A percentile compares a stretch with the other conserved stretches of the same genome.
phyloP scores from a whole-genome alignment of 805 yeast species.

The Candida boleticola region DNA sequence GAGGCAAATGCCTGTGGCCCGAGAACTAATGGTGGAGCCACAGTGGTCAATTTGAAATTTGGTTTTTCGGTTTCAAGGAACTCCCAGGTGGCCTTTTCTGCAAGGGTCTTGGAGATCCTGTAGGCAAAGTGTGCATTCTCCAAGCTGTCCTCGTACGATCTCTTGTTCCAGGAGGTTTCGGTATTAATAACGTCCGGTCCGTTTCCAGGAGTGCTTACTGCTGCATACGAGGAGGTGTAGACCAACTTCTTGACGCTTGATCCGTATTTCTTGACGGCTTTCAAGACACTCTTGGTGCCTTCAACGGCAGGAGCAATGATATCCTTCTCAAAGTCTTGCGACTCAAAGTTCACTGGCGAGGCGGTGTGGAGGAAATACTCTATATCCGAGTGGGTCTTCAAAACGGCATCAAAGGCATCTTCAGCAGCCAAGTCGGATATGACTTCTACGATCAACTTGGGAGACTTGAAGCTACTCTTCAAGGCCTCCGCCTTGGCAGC shows the following conservation, averaged over 20 bases:
- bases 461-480: conserved; percentile 23
- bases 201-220: conserved; percentile 32
- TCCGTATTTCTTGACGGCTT: conserved; percentile 43
- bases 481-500: conserved; percentile 37
- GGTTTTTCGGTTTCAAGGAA: conserved; percentile 35
- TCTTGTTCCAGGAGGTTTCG: conserved; percentile 53
- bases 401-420: conserved; percentile 44
- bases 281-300: conserved; percentile 53
- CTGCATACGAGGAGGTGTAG: conserved; percentile 53
- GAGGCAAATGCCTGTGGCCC: conserved; percentile 39
- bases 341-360: conserved; percentile 51
- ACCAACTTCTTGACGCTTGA: conserved; percentile 43
- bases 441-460: conserved; percentile 39
- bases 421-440: conserved; percentile 46
- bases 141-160: conserved; percentile 48
- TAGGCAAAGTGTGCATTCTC: conserved; percentile 39
- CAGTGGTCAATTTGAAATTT: conserved; percentile 36
- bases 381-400: conserved; percentile 48
- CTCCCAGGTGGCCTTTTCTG: conserved; percentile 63
- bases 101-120: conserved; percentile 58
- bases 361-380: conserved; percentile 59
- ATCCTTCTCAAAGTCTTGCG: conserved; percentile 46
- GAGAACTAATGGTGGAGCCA: conserved; percentile 36
- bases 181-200: conserved; percentile 10
- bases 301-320: conserved; percentile 54